These are phyloP conservation scores for Dothideomycetidae sp. DNA, from an alignment of 2,329 filamentous ascomycete species.

Conservation along the genomic window DNA sequence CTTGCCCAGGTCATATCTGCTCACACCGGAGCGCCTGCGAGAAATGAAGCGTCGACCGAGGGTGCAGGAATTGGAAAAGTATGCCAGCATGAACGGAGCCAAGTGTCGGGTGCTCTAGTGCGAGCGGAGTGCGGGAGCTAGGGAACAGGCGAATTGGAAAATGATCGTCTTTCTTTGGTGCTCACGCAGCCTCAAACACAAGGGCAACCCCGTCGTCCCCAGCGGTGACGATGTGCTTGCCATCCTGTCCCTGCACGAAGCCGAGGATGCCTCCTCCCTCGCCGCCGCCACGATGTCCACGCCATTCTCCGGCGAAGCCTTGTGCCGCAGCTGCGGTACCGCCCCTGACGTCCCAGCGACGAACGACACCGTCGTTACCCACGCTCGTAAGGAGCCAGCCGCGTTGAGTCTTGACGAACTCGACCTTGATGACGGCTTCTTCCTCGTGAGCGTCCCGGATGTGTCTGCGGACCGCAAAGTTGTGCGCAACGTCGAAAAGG, in stretches of 20 bases:
- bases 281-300: constrained; percentile 69
- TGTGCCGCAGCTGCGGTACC: constrained; percentile 52
- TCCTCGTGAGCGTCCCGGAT: constrained; percentile 74
- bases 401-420: constrained; percentile 50
- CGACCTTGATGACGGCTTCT: constrained; percentile 82
- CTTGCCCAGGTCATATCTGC: constrained; percentile 19
- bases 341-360: constrained; percentile 70
- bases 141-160: too few relatives aligned
- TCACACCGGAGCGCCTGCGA: constrained; percentile 17
- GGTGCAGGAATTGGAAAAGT: constrained; percentile 16
- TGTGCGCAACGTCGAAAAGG: constrained; percentile 72
- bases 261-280: constrained; percentile 80
- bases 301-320: constrained; percentile 75
- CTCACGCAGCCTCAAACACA: constrained; percentile 41
- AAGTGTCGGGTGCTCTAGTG: too few relatives aligned
- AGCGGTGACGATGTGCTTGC: constrained; percentile 67
- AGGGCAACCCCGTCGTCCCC: constrained; percentile 68
- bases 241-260: constrained; percentile 69
- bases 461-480: constrained; percentile 73
- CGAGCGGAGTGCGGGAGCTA: too few relatives aligned
- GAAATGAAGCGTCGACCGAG: constrained; percentile 11
- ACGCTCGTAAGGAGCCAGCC: constrained; percentile 66
- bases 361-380: constrained; percentile 82
- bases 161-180: constrained; percentile 6
- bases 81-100: too few relatives aligned